phyloP scores from a whole-genome alignment of 164 flowering plant genomes.

The Aristolochia contorta region DNA sequence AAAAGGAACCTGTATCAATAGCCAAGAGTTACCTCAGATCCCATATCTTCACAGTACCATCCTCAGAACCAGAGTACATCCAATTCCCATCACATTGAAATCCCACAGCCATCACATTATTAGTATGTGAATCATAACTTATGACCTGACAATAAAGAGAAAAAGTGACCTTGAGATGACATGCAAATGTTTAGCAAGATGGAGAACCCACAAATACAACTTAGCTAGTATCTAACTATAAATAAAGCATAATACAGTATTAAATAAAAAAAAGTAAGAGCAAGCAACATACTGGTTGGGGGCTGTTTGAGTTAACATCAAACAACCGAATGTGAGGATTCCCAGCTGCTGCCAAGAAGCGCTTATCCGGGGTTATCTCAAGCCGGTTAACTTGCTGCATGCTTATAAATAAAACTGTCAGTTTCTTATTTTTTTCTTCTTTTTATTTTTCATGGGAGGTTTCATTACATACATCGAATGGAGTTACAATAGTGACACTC shows the following conservation, averaged over 20 bases:
- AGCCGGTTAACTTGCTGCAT: conserved; percentile 88
- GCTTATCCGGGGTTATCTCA: conserved; percentile 89
- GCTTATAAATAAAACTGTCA: too few species aligned
- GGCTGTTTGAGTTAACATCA: conserved; percentile 73
- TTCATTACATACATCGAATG: too few species aligned
- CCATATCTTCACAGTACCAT: conserved; percentile 98
- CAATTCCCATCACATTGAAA: conserved; percentile 98
- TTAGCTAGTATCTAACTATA: background rate
- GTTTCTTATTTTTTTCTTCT: too few species aligned
- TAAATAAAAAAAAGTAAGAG: background rate
- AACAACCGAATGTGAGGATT: conserved; percentile 95
- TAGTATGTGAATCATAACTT: conserved; percentile 93
- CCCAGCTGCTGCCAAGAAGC: conserved; percentile 83
- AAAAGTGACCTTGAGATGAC: background rate
- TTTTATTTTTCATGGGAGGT: too few species aligned
- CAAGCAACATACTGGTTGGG: conserved; percentile 60
- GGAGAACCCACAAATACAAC: background rate
- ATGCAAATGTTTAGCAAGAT: background rate
- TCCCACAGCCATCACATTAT: conserved; percentile 96
- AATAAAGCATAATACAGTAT: background rate
- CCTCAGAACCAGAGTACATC: conserved; percentile 99
- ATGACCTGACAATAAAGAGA: conserved; percentile 40
- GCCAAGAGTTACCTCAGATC: conserved; percentile 58
- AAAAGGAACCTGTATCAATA: too few species aligned
- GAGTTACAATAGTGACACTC: too few species aligned